phyloP scores from a whole-genome alignment of 192 early-diverging fungal species.

The Lobosporangium transversale region DNA sequence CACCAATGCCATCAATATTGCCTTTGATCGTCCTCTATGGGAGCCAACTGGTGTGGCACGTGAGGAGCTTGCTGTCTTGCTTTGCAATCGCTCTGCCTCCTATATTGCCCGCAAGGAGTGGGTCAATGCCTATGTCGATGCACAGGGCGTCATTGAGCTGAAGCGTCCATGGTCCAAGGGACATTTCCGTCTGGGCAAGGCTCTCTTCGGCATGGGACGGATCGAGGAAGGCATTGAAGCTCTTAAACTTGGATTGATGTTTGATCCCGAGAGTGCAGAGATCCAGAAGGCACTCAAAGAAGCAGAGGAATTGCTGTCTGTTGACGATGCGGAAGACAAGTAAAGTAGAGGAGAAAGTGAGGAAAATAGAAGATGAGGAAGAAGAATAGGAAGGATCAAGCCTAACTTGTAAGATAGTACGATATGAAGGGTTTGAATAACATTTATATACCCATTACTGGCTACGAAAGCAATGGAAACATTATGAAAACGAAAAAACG shows the following conservation, averaged over 20 bases:
- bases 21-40: conserved; percentile 78
- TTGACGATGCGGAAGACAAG: conserved; percentile 14
- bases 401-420: no score
- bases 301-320: conserved; percentile 53
- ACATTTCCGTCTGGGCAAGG: conserved; percentile 83
- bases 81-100: conserved; percentile 75
- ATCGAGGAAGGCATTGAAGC: conserved; percentile 83
- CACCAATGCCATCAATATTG: conserved; percentile 86
- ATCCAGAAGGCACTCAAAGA: conserved; percentile 81
- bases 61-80: conserved; percentile 71
- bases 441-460: not conserved
- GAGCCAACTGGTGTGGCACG: conserved; percentile 71
- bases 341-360: conserved; percentile 6
- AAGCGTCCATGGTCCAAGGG: conserved; percentile 80
- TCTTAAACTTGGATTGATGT: conserved; percentile 80
- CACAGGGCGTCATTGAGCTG: conserved; percentile 72
- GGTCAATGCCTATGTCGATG: conserved; percentile 76
- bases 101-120: conserved; percentile 70
- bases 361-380: not conserved
- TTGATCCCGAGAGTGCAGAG: conserved; percentile 78
- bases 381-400: not conserved
- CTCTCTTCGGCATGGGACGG: conserved; percentile 83
- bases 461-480: not conserved
- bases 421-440: not conserved
- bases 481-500: not conserved